These are phyloP conservation scores for Populus davidiana DNA, from an alignment of 345 rosid genomes.

Conservation along the genomic window DNA sequence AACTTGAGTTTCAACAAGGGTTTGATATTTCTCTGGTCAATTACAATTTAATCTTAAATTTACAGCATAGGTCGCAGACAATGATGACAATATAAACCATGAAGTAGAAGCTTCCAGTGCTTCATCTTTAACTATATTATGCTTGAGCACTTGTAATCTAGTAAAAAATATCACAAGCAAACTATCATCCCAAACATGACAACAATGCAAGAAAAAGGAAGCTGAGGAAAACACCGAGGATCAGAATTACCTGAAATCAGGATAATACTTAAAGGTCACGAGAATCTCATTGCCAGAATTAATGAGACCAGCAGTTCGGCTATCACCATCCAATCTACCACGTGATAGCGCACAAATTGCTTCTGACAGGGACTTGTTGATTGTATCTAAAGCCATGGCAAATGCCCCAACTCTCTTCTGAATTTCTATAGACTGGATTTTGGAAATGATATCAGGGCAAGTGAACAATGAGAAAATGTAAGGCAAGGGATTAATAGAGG, in stretches of 20 bases:
- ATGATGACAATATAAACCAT: neutral
- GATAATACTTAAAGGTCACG: slow-evolving; percentile 75
- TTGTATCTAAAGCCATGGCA: slow-evolving; percentile 79
- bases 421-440: slow-evolving; percentile 74
- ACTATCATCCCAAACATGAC: slow-evolving; percentile 1
- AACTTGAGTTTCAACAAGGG: neutral
- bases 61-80: neutral
- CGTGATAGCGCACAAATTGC: slow-evolving; percentile 80
- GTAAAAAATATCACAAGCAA: neutral
- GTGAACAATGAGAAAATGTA: neutral
- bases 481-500: neutral
- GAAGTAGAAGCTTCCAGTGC: neutral
- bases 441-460: neutral
- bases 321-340: slow-evolving; percentile 89
- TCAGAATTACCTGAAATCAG: slow-evolving; percentile 68
- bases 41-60: neutral
- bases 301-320: slow-evolving; percentile 79
- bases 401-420: slow-evolving; percentile 93
- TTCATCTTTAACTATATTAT: neutral
- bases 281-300: slow-evolving; percentile 85
- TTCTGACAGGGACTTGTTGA: slow-evolving; percentile 88
- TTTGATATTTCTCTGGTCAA: neutral
- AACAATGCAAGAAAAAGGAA: neutral
- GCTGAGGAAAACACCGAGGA: neutral
- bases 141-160: neutral